phyloP scores from a whole-genome alignment of 768 basidiomycete genomes.

The Coprinopsis marcescibilis region DNA sequence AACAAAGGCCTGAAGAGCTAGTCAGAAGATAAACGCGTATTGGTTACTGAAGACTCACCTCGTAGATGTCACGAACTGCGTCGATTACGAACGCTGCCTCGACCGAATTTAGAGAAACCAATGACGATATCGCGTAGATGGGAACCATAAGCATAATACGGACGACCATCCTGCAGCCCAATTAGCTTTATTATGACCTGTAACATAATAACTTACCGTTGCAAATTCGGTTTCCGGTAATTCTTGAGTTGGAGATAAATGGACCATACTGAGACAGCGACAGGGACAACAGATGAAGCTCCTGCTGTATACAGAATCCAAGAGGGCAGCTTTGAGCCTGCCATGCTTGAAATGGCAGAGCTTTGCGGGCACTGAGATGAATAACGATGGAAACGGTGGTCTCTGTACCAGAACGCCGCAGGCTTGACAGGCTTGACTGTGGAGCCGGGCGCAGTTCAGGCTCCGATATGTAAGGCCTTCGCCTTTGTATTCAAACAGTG shows the following conservation, averaged over 20 bases:
- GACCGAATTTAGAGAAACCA: conserved; percentile 90
- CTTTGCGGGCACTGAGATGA: no score
- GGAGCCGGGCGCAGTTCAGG: no score
- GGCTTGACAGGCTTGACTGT: no score
- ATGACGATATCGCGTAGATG: conserved; percentile 82
- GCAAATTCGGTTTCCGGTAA: conserved; percentile 76
- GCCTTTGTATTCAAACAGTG: no score
- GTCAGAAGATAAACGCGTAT: background rate
- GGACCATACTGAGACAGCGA: conserved; percentile 64
- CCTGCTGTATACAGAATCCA: conserved; percentile 59
- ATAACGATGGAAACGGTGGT: no score
- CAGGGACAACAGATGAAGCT: conserved; percentile 61
- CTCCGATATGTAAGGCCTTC: no score
- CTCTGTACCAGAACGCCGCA: no score
- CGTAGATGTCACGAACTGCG: conserved; percentile 90
- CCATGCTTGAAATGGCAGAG: conserved; percentile 3
- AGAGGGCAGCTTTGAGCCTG: conserved; percentile 55
- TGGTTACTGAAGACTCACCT: conserved; percentile 46
- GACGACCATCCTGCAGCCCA: conserved; percentile 68
- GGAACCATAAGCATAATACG: conserved; percentile 98
- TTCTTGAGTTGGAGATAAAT: conserved; percentile 81
- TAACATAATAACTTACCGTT: conserved; percentile 44
- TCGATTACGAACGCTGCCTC: conserved; percentile 97
- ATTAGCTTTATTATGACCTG: background rate
- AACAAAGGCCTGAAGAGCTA: conserved; percentile 69